phyloP scores from a whole-genome alignment of 2,329 filamentous ascomycete species.

The Venturia asperata region DNA sequence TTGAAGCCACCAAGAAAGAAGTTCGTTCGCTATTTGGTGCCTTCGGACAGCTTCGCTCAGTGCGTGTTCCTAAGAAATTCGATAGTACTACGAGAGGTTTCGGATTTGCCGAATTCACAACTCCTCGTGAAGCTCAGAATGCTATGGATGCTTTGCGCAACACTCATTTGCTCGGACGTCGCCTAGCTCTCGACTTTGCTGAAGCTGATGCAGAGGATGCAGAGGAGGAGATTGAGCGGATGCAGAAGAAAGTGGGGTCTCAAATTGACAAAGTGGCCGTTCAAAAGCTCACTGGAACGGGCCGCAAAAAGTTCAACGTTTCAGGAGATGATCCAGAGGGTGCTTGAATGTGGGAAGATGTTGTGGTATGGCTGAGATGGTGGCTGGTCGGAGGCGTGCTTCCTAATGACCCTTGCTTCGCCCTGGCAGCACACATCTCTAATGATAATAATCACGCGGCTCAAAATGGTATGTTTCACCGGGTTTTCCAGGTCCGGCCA shows the following conservation, averaged over 20 bases:
- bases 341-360: conserved; percentile 30
- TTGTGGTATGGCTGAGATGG: conserved; percentile 15
- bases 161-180: conserved; percentile 85
- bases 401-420: conserved; percentile 7
- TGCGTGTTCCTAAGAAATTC: conserved; percentile 92
- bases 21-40: conserved; percentile 76
- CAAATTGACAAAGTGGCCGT: conserved; percentile 87
- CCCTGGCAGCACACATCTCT: conserved; percentile 6
- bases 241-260: conserved; percentile 89
- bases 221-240: conserved; percentile 92
- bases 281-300: conserved; percentile 76
- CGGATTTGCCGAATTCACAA: conserved; percentile 94
- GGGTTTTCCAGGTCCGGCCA: neutral
- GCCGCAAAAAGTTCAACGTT: conserved; percentile 83
- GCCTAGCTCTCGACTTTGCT: conserved; percentile 85
- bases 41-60: conserved; percentile 86
- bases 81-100: conserved; percentile 84
- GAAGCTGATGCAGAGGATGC: conserved; percentile 82
- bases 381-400: conserved; percentile 2
- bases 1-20: conserved; percentile 91
- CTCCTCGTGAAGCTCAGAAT: conserved; percentile 79
- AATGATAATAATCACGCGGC: neutral
- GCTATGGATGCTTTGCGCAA: conserved; percentile 86
- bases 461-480: conserved; percentile 5
- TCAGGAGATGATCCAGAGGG: conserved; percentile 47